Evolutionary conservation across 495 filamentous ascomycete species (phyloP).

Genomic region (Emericellopsis terricola): DNA sequence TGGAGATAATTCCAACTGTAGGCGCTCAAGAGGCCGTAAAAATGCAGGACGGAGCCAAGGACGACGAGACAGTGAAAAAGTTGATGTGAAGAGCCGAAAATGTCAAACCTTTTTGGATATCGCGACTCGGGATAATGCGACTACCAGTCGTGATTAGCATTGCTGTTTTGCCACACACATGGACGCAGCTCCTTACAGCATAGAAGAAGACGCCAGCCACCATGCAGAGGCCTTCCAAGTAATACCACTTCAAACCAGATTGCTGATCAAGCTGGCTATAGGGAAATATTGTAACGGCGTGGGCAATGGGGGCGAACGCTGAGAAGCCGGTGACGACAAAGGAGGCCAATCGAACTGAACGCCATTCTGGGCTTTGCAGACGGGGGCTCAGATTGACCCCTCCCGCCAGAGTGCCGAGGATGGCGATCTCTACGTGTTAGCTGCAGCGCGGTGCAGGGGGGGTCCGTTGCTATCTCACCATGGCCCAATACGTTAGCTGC

Average conservation of each 20-base stretch:
- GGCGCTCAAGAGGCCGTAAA: constrained; percentile 5
- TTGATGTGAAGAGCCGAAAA: constrained; percentile 48
- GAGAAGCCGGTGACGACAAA: constrained; percentile 68
- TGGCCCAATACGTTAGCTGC: constrained; percentile 47
- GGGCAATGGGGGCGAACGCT: constrained; percentile 24
- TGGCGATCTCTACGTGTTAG: constrained; percentile 33
- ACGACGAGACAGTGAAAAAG: constrained; percentile 36
- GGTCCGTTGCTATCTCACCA: constrained; percentile 26
- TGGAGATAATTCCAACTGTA: constrained; percentile 9
- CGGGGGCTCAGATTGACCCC: constrained; percentile 41
- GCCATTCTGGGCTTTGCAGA: constrained; percentile 52
- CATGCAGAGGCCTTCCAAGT: constrained; percentile 43
- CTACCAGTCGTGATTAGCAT: constrained; percentile 6
- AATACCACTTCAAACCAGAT: constrained; percentile 10
- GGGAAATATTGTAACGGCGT: constrained; percentile 7
- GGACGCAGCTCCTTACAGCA: constrained; percentile 2
- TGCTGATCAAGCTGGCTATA: constrained; percentile 8
- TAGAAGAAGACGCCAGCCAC: constrained; percentile 5
- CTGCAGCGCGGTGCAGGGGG: background rate
- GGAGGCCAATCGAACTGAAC: constrained; percentile 57
- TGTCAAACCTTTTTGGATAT: constrained; percentile 38
- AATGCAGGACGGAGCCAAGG: constrained; percentile 3
- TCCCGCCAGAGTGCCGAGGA: constrained; percentile 43
- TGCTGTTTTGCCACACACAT: background rate
- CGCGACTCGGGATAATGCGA: constrained; percentile 29